Percentiles rank a stretch among this genome's conserved stretches.
phyloP scores from a whole-genome alignment of 768 basidiomycete species.

The Gloeostereum incarnatum region DNA sequence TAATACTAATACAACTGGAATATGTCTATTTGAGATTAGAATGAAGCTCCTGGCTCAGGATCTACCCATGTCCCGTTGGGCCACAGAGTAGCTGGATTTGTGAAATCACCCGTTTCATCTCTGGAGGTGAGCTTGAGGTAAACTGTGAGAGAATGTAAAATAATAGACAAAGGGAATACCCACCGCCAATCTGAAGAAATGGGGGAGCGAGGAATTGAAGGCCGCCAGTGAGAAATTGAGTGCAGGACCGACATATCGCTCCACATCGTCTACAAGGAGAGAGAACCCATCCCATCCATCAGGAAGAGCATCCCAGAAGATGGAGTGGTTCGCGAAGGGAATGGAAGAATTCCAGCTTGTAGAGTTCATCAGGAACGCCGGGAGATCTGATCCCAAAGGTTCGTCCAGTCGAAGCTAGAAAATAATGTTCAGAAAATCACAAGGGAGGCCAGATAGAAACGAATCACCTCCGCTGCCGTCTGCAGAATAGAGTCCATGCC shows the following conservation, averaged over 20 bases:
- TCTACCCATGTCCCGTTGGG: conserved; percentile 80
- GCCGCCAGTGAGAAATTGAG: conserved; percentile 64
- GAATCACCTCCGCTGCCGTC: conserved; percentile 52
- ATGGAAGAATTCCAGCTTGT: conserved; percentile 50
- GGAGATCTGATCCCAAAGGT: conserved; percentile 56
- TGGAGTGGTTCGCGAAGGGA: conserved; percentile 41
- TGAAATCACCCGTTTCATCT: conserved; percentile 60
- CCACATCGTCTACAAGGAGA: conserved; percentile 80
- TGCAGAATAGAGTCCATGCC: conserved; percentile 76
- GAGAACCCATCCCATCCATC: conserved; percentile 67
- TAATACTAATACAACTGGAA: too few relatives aligned
- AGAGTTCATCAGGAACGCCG: conserved; percentile 69
- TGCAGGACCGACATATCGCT: conserved; percentile 61
- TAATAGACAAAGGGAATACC: conserved; percentile 19
- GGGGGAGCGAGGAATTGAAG: conserved; percentile 51
- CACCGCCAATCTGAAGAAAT: conserved; percentile 76
- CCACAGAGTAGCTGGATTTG: conserved; percentile 66
- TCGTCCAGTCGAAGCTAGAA: conserved; percentile 66
- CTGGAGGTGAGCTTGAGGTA: conserved; percentile 34
- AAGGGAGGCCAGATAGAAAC: not conserved
- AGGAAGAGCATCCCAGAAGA: conserved; percentile 47
- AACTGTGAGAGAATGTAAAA: conserved; percentile 2
- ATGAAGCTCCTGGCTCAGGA: conserved; percentile 63
- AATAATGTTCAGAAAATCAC: conserved; percentile 4
- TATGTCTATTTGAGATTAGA: too few relatives aligned